These are phyloP conservation scores for Carex myosuroides DNA, from an alignment of 176 grass and related monocot species.

Conservation along the genomic window DNA sequence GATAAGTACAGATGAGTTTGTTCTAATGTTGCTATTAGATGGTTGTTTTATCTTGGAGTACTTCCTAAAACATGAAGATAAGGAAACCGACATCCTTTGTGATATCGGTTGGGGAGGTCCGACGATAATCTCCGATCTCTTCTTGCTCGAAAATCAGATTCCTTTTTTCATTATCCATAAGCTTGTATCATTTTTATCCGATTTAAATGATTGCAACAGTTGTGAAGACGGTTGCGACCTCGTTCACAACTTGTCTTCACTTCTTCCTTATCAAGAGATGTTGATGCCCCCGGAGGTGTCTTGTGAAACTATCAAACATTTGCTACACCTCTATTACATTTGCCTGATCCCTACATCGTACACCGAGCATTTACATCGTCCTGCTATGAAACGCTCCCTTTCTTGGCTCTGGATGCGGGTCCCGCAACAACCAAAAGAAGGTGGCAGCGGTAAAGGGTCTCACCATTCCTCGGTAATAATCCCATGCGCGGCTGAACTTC, in stretches of 20 bases:
- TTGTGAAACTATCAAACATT: background rate
- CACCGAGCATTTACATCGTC: background rate
- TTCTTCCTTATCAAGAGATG: conserved; percentile 1
- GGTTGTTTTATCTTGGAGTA: conserved; percentile 24
- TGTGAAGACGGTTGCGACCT: background rate
- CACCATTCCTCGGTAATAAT: background rate
- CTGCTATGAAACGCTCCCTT: background rate
- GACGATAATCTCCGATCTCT: conserved; percentile 14
- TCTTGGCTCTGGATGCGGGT: conserved; percentile 8
- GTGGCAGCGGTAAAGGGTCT: background rate
- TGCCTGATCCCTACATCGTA: background rate
- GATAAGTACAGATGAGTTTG: background rate
- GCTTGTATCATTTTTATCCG: background rate
- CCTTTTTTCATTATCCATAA: conserved; percentile 26
- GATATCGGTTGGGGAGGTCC: conserved; percentile 8
- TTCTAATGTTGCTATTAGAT: conserved; percentile 20
- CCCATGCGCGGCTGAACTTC: conserved; percentile 29
- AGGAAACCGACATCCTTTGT: background rate
- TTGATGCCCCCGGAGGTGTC: background rate
- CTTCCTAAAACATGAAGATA: background rate
- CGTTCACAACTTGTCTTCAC: background rate
- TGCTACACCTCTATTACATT: conserved; percentile 13
- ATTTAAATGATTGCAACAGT: background rate
- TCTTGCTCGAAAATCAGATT: conserved; percentile 53
- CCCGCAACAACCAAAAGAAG: background rate